Base-by-base conservation (phyloP, 768 basidiomycete species). In the Tulasnella calospora region DNA sequence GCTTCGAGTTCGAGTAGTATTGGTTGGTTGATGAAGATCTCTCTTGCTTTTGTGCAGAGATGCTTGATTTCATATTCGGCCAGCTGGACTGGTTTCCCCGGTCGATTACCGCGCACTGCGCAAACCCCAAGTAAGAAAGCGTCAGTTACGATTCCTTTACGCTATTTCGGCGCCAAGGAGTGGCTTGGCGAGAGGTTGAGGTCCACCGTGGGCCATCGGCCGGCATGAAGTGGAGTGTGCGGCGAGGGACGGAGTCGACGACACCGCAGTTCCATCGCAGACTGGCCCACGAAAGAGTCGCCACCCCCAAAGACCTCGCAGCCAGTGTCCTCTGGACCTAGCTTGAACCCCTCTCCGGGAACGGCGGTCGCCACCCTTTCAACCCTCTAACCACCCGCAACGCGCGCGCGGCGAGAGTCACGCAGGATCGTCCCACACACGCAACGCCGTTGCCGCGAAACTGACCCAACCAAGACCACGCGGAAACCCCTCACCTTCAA, bases 51-150 rank as follows among this genome's bases (percentile, higher is more conserved):
- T 84, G 96, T 98, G 88, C 97, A 99, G 81, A 99, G 90, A 85
- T 96, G 95, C 86, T 96, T 97, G 90, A 99, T 99, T 88, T 99
- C 97, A 88, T 96, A 98, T 86, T 99, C 97, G 84, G 95, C 94
- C 81, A 99, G 89, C 84, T 96, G 95, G 71, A 99, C 97, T 67
- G 96, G 95, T 86, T 98, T 99, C 82, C 97, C 97, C 70, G 97
- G 97, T 86, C 98, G 90, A 88, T 99, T 98, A 79, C 97, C 97
- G 84, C 97, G 94, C 81, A 99, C 97, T 98, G 84, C 44, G 6
- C 0, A 40, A 40, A 33, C 33, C 36, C 47, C n/a, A 40, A 38
- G 17, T 38, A 27, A 6, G 4, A 7, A 15, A 15, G 33, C 30
- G 75, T 76, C 57, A 55, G 75, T 30, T n/a, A 36, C 36, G 21